phyloP scores from a whole-genome alignment of 805 yeast genomes.

The Yarrowia sp. region DNA sequence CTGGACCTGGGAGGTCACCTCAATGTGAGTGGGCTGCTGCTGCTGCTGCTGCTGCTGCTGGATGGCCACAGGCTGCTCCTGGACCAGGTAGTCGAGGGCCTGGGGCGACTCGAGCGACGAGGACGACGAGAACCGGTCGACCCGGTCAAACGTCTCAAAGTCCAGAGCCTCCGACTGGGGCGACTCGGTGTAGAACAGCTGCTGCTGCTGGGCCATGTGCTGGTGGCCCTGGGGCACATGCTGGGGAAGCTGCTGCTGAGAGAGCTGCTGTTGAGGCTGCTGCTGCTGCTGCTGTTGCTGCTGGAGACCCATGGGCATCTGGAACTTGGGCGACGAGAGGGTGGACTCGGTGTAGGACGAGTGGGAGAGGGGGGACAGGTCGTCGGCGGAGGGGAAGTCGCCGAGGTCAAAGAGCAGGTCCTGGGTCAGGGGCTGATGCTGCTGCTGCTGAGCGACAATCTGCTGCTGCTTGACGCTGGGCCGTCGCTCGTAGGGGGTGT shows the following conservation, averaged over 20 bases:
- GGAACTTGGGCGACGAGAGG: conserved; percentile 36
- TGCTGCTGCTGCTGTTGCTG: conserved; percentile 5
- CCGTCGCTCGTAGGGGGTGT: conserved; percentile 29
- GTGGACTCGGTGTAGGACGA: conserved; percentile 36
- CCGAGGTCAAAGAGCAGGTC: conserved; percentile 29
- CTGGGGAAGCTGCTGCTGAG: neutral
- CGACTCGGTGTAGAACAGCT: conserved; percentile 31
- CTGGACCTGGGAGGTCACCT: neutral
- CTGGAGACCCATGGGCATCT: conserved; percentile 32
- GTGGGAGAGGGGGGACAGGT: conserved; percentile 32
- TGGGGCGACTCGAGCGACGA: conserved; percentile 28
- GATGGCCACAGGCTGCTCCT: conserved; percentile 9
- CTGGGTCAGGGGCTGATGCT: conserved; percentile 39
- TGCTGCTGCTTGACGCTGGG: conserved; percentile 39
- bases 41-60: conserved; percentile 12
- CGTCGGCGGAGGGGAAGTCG: conserved; percentile 33
- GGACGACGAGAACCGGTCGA: conserved; percentile 30
- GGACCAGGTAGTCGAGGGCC: conserved; percentile 34
- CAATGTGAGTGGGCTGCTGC: neutral
- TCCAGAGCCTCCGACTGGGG: conserved; percentile 27
- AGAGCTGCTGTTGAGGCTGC: conserved; percentile 4
- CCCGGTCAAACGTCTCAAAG: conserved; percentile 23
- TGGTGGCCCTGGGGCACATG: conserved; percentile 12
- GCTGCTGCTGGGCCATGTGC: conserved; percentile 18
- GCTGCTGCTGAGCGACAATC: conserved; percentile 37